Evolutionary conservation across 176 grass and related monocot genomes (phyloP).

Genomic region (Avena eriantha): DNA sequence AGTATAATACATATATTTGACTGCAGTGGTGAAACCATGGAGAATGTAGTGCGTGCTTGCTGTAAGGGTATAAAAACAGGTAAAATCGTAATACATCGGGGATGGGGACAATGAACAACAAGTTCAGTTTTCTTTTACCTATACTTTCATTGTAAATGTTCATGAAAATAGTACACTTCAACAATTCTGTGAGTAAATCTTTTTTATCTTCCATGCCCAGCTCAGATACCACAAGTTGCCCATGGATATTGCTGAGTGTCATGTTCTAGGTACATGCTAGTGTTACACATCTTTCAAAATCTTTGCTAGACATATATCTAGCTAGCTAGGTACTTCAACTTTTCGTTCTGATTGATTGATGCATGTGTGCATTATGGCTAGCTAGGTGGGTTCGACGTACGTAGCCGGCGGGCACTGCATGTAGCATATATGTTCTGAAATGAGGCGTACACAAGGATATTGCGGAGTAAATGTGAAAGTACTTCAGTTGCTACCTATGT

Average conservation of each 20-base stretch:
- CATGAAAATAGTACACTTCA: conserved; percentile 19
- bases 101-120: conserved; percentile 78
- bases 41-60: conserved; percentile 71
- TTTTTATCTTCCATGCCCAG: conserved; percentile 51
- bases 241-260: conserved; percentile 70
- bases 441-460: no score
- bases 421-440: no score
- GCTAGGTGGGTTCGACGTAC: no score
- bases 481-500: no score
- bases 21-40: conserved; percentile 11
- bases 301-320: no score
- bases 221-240: conserved; percentile 88
- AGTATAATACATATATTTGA: conserved; percentile 30
- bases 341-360: no score
- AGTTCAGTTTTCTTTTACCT: conserved; percentile 39
- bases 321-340: no score
- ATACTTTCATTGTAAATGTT: conserved; percentile 22
- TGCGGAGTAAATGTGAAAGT: no score
- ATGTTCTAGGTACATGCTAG: conserved; percentile 90
- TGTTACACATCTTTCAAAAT: background rate
- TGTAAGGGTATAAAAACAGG: conserved; percentile 85
- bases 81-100: conserved; percentile 84
- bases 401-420: no score
- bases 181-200: conserved; percentile 10
- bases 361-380: no score